phyloP scores from a whole-genome alignment of 1,284 basidiomycete genomes.

The Peniophora sp. region DNA sequence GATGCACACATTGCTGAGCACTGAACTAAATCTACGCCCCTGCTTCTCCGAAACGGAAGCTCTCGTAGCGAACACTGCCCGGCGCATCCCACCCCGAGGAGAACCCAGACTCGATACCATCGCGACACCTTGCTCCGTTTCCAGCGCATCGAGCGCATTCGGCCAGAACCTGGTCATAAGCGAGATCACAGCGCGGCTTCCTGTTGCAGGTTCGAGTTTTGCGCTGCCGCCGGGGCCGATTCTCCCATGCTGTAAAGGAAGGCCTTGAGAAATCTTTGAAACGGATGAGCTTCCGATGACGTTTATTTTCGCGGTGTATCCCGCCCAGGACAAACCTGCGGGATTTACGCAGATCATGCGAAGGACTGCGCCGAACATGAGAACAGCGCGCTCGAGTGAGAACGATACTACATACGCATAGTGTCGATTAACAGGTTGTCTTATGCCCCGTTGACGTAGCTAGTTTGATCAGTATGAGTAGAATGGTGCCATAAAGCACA shows the following conservation, averaged over 20 bases:
- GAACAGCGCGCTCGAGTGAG: background rate
- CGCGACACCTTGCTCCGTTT: conserved; percentile 47
- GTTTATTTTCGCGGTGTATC: conserved; percentile 74
- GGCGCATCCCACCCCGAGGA: conserved; percentile 48
- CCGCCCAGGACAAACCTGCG: conserved; percentile 69
- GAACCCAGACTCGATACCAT: conserved; percentile 55
- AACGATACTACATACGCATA: conserved; percentile 31
- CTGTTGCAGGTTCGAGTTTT: background rate
- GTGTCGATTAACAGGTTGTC: conserved; percentile 66
- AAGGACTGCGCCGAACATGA: conserved; percentile 36
- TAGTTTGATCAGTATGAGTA: too few species aligned
- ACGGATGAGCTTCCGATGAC: conserved; percentile 58
- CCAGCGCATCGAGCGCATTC: conserved; percentile 53
- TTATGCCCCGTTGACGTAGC: conserved; percentile 40
- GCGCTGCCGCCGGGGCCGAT: background rate
- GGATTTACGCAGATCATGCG: conserved; percentile 53
- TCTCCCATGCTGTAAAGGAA: conserved; percentile 57
- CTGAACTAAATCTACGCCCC: conserved; percentile 55
- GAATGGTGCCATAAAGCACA: background rate
- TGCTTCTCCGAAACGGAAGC: conserved; percentile 46
- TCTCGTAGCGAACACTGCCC: conserved; percentile 43
- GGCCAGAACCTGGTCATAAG: conserved; percentile 54
- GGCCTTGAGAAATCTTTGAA: conserved; percentile 67
- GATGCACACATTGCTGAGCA: conserved; percentile 53
- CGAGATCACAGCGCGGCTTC: background rate